Evolutionary conservation across 1,284 basidiomycete species (phyloP), one percentile per base, ranked within the genome.

Genomic region (Ceratobasidium sp.): DNA sequence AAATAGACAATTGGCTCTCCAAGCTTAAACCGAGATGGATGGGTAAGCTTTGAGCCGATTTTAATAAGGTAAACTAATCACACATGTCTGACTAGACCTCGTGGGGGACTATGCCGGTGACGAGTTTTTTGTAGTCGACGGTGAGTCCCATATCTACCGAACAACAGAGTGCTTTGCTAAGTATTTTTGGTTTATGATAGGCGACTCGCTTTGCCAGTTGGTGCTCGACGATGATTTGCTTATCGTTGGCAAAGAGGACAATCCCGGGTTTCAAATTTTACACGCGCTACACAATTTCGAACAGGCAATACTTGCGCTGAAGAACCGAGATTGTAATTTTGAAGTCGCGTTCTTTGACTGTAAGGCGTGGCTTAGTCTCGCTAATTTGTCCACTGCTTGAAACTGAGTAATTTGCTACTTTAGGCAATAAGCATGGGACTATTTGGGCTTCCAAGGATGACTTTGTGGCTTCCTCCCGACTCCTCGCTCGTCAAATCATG

Each of bases 121-220:
- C 42, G 88, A 90, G 76, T 82, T 83, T n/a, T 91, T 91, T 76
- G 77, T 89, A 33, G 81, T 90, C 67, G 87, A 90, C 78, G 88
- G 88, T 86, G 76, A 53, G 75, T 62, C n/a, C 73, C 14, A 36
- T 49, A 12, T 23, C 42, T 44, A 16, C 59, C 14, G 16, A 56
- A 0, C 38, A 21, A 12, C 12, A 49, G 21, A 42, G n/a, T 74
- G 28, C n/a, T 9, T 46, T 9, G n/a, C 46, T 3, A 21, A 25
- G 42, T n/a, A 6, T 51, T 6, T 48, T 18, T 36, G n/a, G 12
- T 5, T 23, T n/a, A 7, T 49, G 5, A 5, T 21, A 88, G 88
- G 88, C 0, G 86, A 90, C 76, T 85, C 89, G 0, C 77, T 91
- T n/a, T 73, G 89, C 7, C 84, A 88, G 76, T 75, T 81, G 25